phyloP scores from a whole-genome alignment of 2,329 filamentous ascomycete genomes.

The Aquanectria penicillioides region DNA sequence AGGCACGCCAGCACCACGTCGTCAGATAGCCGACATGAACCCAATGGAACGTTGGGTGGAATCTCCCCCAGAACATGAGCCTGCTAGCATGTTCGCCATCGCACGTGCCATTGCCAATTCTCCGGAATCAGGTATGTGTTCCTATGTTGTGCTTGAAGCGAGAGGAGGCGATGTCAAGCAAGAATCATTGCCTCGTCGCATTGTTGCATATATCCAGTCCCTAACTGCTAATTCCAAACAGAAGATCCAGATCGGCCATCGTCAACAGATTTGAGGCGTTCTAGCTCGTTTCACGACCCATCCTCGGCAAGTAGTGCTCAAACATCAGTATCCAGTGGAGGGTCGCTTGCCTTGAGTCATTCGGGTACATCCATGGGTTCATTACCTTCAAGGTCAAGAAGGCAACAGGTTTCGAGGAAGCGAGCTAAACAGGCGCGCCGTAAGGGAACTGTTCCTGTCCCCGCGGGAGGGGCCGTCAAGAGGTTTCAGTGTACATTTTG shows the following conservation, averaged over 20 bases:
- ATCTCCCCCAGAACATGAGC: conserved; percentile 44
- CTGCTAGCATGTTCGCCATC: conserved; percentile 41
- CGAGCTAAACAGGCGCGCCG: conserved; percentile 1
- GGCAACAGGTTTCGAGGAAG: conserved; percentile 9
- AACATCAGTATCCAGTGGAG: conserved; percentile 12
- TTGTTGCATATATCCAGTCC: too few relatives aligned
- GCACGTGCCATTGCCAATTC: conserved; percentile 35
- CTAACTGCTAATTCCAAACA: not conserved
- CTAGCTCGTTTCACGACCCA: not conserved
- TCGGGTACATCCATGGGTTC: conserved; percentile 6
- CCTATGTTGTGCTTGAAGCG: not conserved
- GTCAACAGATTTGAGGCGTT: not conserved
- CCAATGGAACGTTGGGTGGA: conserved; percentile 43
- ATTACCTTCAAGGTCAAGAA: conserved; percentile 2
- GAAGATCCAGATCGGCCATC: not conserved
- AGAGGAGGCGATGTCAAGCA: too few relatives aligned
- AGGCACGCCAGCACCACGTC: conserved; percentile 46
- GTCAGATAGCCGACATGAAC: conserved; percentile 24
- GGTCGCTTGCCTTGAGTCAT: conserved; percentile 5
- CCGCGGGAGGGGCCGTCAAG: not conserved
- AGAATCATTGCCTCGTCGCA: too few relatives aligned
- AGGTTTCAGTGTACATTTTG: conserved; percentile 55
- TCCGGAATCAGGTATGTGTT: conserved; percentile 9
- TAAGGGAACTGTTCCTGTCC: not conserved
- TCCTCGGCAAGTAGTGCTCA: conserved; percentile 13